These are phyloP conservation scores for Mycena metata DNA, from an alignment of 768 basidiomycete genomes.

Conservation along the genomic window DNA sequence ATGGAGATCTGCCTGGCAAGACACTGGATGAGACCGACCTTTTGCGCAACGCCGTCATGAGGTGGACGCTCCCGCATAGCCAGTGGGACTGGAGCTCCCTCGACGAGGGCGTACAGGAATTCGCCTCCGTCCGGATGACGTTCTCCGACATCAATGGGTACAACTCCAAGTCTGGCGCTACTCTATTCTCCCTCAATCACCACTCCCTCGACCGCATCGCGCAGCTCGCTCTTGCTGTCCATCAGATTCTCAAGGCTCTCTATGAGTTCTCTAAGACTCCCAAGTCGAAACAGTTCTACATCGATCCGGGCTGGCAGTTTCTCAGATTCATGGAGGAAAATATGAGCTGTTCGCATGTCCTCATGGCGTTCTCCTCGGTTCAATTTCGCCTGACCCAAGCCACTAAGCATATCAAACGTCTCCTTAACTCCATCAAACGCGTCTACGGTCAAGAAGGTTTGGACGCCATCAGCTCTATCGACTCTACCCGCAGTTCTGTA, in stretches of 20 bases:
- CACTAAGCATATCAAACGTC: neutral
- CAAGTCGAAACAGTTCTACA: too few relatives aligned
- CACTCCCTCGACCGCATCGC: neutral
- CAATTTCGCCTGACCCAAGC: neutral
- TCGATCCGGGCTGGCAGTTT: too few relatives aligned
- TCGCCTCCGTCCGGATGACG: neutral
- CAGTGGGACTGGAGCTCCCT: neutral
- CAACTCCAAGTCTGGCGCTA: neutral
- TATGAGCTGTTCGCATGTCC: neutral
- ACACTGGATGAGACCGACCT: neutral
- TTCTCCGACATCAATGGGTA: too few relatives aligned
- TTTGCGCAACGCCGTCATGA: conserved; percentile 17
- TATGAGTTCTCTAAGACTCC: neutral
- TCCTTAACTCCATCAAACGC: neutral
- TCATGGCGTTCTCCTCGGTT: neutral
- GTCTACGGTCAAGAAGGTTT: neutral
- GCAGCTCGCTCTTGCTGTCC: neutral
- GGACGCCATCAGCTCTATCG: neutral
- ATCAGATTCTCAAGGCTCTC: neutral
- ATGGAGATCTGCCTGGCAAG: conserved; percentile 11
- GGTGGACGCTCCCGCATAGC: neutral
- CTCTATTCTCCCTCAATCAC: neutral
- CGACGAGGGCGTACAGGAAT: neutral
- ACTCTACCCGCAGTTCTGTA: conserved; percentile 13
- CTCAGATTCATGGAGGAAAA: conserved; percentile 15